Base-by-base conservation (phyloP, 2,329 filamentous ascomycete species). In the Apiospora rasikravindrae region DNA sequence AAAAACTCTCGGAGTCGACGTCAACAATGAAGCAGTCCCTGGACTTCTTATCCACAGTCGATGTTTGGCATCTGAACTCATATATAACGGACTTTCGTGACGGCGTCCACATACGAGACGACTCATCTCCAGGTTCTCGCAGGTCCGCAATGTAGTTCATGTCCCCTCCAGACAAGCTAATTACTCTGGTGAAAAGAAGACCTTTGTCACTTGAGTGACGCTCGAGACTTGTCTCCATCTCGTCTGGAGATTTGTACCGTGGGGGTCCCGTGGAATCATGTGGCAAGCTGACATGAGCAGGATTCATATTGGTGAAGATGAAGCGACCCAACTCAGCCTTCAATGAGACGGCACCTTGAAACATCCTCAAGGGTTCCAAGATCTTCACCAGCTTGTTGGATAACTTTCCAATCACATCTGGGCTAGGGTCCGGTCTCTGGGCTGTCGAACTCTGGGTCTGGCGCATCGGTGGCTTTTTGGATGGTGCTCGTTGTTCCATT, bases 11-110 rank as follows among this genome's bases (percentile, higher is more conserved):
- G 4, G 75, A 74, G 73, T 80, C 75, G 37, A 81, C 70, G 7
- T 80, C 75, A 5, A 81, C 66, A 11, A 74, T 49, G 71, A 81
- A 80, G 26, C 26, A 64, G 19, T 45, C 14, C 14, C 61, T 73
- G 13, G 51, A 29, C 53, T 24, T 57, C 45, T 67, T 71, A 1
- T 24, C 66, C n/a, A 5, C 19, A 10, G 19, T 49, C 14, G 69
- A 71, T 29, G 70, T 72, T n/a, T 3, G 13, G 26, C 72, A 72
- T 42, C 45, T 66, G 45, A 73, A 72, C 42, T 73, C 72, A 26
- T 73, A 73, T 13, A 72, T 26, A n/a, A 53, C 61, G 4, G 64
- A 67, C 16, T 53, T 49, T 11, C n/a, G 24, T 19, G 13, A 53
- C 13, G n/a, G 22, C 26, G 40, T 29, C 72, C 72, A 73, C 49